Evolutionary conservation across 139 green algal species (phyloP).

Genomic region (Pseudopediastrum boryanum): DNA sequence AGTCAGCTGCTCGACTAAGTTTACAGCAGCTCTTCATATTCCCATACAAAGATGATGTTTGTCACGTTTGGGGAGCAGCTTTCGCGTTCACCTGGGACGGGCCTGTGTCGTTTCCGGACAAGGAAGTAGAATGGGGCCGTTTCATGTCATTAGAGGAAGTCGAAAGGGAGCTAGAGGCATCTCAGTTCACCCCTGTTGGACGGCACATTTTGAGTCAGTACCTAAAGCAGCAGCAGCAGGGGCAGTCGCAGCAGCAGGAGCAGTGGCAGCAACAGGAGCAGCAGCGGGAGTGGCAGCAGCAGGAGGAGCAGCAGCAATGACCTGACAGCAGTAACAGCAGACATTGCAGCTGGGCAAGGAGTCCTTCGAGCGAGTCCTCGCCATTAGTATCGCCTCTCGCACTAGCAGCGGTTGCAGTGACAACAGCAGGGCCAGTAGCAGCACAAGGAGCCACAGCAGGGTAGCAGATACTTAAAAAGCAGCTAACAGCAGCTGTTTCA

Average conservation of each 20-base stretch:
- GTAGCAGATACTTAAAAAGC: neutral
- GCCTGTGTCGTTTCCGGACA: slow-evolving; percentile 24
- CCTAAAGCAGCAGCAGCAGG: slow-evolving; percentile 5
- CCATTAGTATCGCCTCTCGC: too few species aligned
- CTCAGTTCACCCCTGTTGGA: slow-evolving; percentile 43
- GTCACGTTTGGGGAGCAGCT: slow-evolving; percentile 44
- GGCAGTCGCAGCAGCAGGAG: neutral
- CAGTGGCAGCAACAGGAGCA: neutral
- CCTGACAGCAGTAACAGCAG: too few species aligned
- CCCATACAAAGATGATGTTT: slow-evolving; percentile 39
- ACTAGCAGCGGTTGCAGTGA: slow-evolving; percentile 4
- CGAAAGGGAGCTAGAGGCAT: slow-evolving; percentile 25
- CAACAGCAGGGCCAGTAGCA: slow-evolving; percentile 4
- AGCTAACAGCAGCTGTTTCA: neutral
- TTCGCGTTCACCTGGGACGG: slow-evolving; percentile 37
- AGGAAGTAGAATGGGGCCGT: slow-evolving; percentile 48
- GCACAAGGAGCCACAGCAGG: too few species aligned
- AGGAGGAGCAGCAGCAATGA: neutral
- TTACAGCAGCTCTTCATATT: slow-evolving; percentile 47
- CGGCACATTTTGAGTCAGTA: slow-evolving; percentile 38
- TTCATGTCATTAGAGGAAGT: slow-evolving; percentile 38
- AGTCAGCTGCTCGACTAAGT: neutral
- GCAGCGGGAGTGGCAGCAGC: too few species aligned
- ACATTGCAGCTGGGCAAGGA: too few species aligned
- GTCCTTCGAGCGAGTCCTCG: too few species aligned